phyloP scores from a whole-genome alignment of 2,329 filamentous ascomycete genomes.

The Fusarium oligoseptatum region DNA sequence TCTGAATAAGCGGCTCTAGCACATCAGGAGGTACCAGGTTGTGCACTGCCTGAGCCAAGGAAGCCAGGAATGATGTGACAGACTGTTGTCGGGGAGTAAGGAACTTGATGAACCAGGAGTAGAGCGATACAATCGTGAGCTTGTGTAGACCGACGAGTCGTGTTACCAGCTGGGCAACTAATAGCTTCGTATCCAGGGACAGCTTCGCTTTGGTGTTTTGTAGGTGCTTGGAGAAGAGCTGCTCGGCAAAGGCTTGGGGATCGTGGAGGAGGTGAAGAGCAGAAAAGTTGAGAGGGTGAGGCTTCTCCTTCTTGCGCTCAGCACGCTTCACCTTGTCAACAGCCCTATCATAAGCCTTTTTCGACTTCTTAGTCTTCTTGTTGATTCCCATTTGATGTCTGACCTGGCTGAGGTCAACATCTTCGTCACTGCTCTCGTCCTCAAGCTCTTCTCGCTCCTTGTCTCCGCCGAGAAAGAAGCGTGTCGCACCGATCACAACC shows the following conservation, averaged over 20 bases:
- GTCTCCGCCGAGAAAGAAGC: constrained; percentile 96
- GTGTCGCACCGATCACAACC: constrained; percentile 86
- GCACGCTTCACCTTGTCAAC: constrained; percentile 84
- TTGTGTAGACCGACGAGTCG: constrained; percentile 93
- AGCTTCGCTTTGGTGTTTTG: constrained; percentile 89
- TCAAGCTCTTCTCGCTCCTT: constrained; percentile 94
- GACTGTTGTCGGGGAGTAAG: constrained; percentile 89
- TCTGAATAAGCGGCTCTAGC: constrained; percentile 89
- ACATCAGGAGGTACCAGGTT: constrained; percentile 92
- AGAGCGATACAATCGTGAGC: constrained; percentile 88
- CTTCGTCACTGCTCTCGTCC: constrained; percentile 88
- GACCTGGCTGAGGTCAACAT: constrained; percentile 82
- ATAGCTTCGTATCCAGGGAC: constrained; percentile 87
- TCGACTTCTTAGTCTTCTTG: constrained; percentile 94
- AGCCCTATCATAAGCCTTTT: constrained; percentile 83
- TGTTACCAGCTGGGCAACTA: constrained; percentile 92
- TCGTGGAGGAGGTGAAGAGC: constrained; percentile 94
- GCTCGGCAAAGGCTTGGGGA: constrained; percentile 92
- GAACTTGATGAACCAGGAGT: constrained; percentile 96
- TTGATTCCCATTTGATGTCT: constrained; percentile 91
- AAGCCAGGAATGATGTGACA: constrained; percentile 94
- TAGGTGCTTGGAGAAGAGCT: constrained; percentile 89
- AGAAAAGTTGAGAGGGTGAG: constrained; percentile 94
- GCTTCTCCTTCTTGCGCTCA: constrained; percentile 89
- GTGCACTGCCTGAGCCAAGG: constrained; percentile 91